Percentiles rank a stretch among this genome's conserved stretches.
These are phyloP conservation scores for Grosmannia serpens DNA, from an alignment of 2,329 filamentous ascomycete species.

Conservation along the genomic window DNA sequence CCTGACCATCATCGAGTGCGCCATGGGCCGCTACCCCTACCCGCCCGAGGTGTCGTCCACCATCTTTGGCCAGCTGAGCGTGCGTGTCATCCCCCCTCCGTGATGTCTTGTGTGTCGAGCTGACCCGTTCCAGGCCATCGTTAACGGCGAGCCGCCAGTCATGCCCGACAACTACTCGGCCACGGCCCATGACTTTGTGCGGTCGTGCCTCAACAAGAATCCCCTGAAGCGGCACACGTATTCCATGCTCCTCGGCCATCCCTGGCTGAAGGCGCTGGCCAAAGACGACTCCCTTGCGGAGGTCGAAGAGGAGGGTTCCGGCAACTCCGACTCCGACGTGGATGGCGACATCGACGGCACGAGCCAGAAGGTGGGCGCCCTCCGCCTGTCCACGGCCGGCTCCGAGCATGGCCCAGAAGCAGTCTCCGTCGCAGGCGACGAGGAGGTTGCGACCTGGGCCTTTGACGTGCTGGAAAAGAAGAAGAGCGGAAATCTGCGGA, in stretches of 20 bases:
- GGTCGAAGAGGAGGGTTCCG: conserved; percentile 20
- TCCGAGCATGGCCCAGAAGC: conserved; percentile 16
- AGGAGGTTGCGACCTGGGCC: conserved; percentile 83
- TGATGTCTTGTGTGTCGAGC: neutral
- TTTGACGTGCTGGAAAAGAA: conserved; percentile 56
- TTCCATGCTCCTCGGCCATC: conserved; percentile 74
- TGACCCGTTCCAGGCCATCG: conserved; percentile 63
- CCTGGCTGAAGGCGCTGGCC: conserved; percentile 54
- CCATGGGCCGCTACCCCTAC: conserved; percentile 88
- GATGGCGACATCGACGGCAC: conserved; percentile 18
- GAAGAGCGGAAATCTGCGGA: conserved; percentile 36
- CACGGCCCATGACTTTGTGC: conserved; percentile 75
- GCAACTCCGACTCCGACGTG: neutral
- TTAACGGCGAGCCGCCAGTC: conserved; percentile 88
- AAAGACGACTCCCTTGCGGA: conserved; percentile 21
- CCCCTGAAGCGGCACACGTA: conserved; percentile 91
- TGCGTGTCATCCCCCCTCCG: conserved; percentile 39
- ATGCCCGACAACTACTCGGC: conserved; percentile 75
- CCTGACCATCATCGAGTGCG: conserved; percentile 90
- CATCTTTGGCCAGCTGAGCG: conserved; percentile 93
- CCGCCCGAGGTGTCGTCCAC: conserved; percentile 96
- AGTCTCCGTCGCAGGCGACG: conserved; percentile 47
- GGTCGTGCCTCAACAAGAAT: conserved; percentile 82
- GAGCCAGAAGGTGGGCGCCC: conserved; percentile 22
- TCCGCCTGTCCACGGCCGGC: conserved; percentile 27